Evolutionary conservation across 495 filamentous ascomycete species (phyloP).

Genomic region (Tuber aestivum): DNA sequence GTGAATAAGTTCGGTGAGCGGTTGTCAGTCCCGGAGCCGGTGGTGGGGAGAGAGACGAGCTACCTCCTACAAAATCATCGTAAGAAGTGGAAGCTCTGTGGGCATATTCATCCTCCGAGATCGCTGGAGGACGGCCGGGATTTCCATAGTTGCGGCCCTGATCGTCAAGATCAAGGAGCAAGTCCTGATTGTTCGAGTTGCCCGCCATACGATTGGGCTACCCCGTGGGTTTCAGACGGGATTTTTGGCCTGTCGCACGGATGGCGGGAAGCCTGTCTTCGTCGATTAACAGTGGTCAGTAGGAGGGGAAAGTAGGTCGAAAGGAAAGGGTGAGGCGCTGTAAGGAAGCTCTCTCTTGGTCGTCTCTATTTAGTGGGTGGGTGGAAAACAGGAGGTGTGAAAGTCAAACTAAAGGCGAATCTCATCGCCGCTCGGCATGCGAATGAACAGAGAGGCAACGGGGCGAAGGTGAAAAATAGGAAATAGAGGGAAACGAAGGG

Average conservation of each 20-base stretch:
- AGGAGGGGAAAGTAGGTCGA: slow-evolving; percentile 1
- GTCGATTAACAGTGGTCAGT: slow-evolving; percentile 10
- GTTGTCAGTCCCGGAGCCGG: slow-evolving; percentile 17
- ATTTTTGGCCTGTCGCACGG: slow-evolving; percentile 22
- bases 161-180: slow-evolving; percentile 43
- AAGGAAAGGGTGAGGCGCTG: slow-evolving; percentile 25
- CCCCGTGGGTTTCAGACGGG: slow-evolving; percentile 22
- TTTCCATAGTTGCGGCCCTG: slow-evolving; percentile 42
- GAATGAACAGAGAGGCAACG: background rate
- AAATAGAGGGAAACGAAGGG: background rate
- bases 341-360: slow-evolving; percentile 17
- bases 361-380: slow-evolving; percentile 25
- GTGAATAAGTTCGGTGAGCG: slow-evolving; percentile 61
- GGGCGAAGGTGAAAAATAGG: background rate
- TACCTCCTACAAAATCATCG: slow-evolving; percentile 79
- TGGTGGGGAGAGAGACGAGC: slow-evolving; percentile 28
- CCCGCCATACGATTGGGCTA: slow-evolving; percentile 39
- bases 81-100: slow-evolving; percentile 83
- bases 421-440: slow-evolving; percentile 27
- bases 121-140: slow-evolving; percentile 33
- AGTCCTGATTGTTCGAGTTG: slow-evolving; percentile 38
- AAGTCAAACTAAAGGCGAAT: slow-evolving; percentile 26
- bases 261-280: slow-evolving; percentile 13
- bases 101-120: slow-evolving; percentile 35
- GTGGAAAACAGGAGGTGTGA: slow-evolving; percentile 13